phyloP scores from a whole-genome alignment of 1,139 yeast species.

The Geotrichum histeridarum region DNA sequence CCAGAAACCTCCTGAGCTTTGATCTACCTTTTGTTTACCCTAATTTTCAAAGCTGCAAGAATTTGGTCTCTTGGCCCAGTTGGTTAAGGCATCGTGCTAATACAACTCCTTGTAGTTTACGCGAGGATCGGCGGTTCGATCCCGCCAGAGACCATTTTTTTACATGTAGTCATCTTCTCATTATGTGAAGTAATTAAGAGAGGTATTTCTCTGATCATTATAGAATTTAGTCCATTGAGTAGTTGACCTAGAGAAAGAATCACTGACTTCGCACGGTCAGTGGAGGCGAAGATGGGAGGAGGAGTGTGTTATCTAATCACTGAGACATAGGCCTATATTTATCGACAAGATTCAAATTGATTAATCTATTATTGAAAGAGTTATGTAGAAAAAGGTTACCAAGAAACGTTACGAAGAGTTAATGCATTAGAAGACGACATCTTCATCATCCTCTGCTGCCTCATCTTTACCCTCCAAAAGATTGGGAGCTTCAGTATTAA shows the following conservation, averaged over 20 bases:
- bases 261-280: neutral
- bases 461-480: conserved; percentile 12
- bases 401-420: neutral
- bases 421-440: conserved; percentile 28
- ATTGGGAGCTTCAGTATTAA: conserved; percentile 9
- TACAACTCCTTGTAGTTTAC: conserved; percentile 18
- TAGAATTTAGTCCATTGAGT: neutral
- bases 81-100: conserved; percentile 20
- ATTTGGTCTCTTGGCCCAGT: conserved; percentile 19
- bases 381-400: neutral
- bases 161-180: neutral
- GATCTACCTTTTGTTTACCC: neutral
- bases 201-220: neutral
- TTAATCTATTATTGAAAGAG: conserved; percentile 8
- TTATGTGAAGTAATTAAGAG: neutral
- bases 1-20: too few species aligned
- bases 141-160: conserved; percentile 20
- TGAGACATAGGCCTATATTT: neutral
- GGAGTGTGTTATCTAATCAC: neutral
- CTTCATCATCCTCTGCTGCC: conserved; percentile 26
- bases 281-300: neutral
- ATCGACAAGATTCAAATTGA: neutral
- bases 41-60: neutral
- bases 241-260: neutral
- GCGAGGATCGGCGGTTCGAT: conserved; percentile 21